Percentiles rank a stretch among this genome's conserved stretches.
These are phyloP conservation scores for Penicillium sp. DNA, from an alignment of 2,329 filamentous ascomycete genomes.

Conservation along the genomic window DNA sequence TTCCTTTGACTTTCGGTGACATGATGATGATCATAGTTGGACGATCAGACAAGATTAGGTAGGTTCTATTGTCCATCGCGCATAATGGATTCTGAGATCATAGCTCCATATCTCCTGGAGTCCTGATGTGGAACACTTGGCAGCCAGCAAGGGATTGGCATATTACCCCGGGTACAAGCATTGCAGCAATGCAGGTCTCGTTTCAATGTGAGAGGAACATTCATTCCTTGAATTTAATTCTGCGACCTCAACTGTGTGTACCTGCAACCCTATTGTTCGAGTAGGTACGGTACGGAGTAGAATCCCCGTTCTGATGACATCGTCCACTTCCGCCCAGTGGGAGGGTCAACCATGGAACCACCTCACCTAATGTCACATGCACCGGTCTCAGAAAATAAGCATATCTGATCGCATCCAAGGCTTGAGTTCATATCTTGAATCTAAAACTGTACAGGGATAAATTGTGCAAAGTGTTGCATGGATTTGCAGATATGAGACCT, in stretches of 20 bases:
- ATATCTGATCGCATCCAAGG: slow-evolving; percentile 15
- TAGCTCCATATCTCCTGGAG: not conserved
- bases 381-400: slow-evolving; percentile 11
- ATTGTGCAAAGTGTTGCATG: not conserved
- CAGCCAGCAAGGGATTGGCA: slow-evolving; percentile 18
- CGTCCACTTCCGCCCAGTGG: slow-evolving; percentile 13
- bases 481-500: not conserved
- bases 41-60: not conserved
- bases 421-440: not conserved
- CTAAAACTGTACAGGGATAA: not conserved
- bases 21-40: slow-evolving; percentile 5
- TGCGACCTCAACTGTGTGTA: not conserved
- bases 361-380: slow-evolving; percentile 14
- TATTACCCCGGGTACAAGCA: slow-evolving; percentile 12
- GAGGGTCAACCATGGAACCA: slow-evolving; percentile 18
- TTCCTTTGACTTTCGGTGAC: slow-evolving; percentile 1
- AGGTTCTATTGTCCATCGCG: not conserved
- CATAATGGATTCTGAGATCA: not conserved
- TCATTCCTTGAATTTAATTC: slow-evolving; percentile 19
- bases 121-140: not conserved
- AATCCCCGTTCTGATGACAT: slow-evolving; percentile 21
- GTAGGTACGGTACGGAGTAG: no score
- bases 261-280: no score
- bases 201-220: not conserved
- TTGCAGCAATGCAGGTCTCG: slow-evolving; percentile 16